Evolutionary conservation across 805 yeast species (phyloP), one percentile per base, ranked within the genome.

Genomic region (Yarrowia porcina): DNA sequence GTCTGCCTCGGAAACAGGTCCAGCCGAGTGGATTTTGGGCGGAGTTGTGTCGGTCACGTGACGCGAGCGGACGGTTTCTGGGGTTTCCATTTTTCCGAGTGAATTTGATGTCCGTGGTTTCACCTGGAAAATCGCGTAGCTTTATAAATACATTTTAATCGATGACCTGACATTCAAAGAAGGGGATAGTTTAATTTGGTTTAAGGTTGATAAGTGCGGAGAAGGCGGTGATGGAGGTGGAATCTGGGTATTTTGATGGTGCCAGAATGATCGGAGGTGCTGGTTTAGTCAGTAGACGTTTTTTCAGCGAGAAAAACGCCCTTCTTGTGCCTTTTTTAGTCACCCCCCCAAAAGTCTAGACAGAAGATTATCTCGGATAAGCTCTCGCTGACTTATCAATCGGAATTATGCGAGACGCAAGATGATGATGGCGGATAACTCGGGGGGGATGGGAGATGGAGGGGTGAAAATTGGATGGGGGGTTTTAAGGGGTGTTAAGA

Each of bases 1-100:
- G 66, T 56, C 61, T 0, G 47, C 38, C 13, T 56, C 49, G 38
- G 49, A 28, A 27, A 32, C 59, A 2, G 59, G 59, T 5, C 59
- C 59, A 2, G 59, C 59, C 5, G 59, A 35, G 18, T 52, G 59
- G 32, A 52, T 35, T 25, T 52, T 52, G 59, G 59, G n/a, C 20
- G 42, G 17, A 25, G 35, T 5, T 17, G 9, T 12, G 38, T 20
- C n/a, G 10, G n/a, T 28, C 35, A 27, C 36, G 36, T 45, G 52
- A 20, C 52, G 36, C 3, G 52, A 18, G 4, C 49, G 49, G 21
- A 44, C 32, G 21, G 25, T 33, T 32, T 27, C 17, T 27, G n/a
- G 18, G 6, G 33, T 44, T 5, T 27, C 49, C 15, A n/a, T 25
- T 6, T 18, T 36, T 25, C 28, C 23, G 23, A 3, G 21, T 9